Evolutionary conservation across 306 rosid species (phyloP).

Genomic region (Acacia crassicarpa): DNA sequence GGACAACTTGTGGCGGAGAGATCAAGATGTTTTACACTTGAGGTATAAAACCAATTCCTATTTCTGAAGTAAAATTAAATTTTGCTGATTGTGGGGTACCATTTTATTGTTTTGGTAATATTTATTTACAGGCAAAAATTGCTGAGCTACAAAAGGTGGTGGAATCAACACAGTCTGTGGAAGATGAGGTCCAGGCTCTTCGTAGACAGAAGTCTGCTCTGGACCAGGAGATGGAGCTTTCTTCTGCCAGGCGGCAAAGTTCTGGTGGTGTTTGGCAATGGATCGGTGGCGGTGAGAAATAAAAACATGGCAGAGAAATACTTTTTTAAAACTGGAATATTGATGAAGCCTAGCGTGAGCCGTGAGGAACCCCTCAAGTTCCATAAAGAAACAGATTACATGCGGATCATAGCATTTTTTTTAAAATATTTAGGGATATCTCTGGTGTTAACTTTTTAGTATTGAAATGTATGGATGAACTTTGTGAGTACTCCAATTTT

Average conservation of each 20-base stretch:
- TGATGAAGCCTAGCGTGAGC: constrained; percentile 24
- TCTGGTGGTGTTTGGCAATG: constrained; percentile 92
- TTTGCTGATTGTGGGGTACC: background rate
- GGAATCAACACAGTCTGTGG: constrained; percentile 77
- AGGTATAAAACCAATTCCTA: constrained; percentile 50
- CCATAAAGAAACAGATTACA: constrained; percentile 21
- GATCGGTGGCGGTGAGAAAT: constrained; percentile 52
- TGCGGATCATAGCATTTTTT: constrained; percentile 28
- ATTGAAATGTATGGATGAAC: constrained; percentile 31
- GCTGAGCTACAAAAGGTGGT: constrained; percentile 70
- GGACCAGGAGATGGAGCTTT: constrained; percentile 65
- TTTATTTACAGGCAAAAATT: constrained; percentile 79
- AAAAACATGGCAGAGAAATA: background rate
- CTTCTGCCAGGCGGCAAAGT: constrained; percentile 74
- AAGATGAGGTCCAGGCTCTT: constrained; percentile 77
- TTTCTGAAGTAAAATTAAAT: background rate
- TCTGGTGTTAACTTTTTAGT: constrained; percentile 14
- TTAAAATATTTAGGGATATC: constrained; percentile 18
- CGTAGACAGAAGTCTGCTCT: constrained; percentile 75
- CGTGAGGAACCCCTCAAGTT: constrained; percentile 17
- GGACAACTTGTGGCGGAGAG: constrained; percentile 90
- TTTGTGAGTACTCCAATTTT: constrained; percentile 35
- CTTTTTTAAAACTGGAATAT: constrained; percentile 2
- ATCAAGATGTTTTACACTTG: constrained; percentile 92
- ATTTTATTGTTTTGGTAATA: constrained; percentile 17